Conservation (phyloP, 169 alveolate species). For the Cryptosporidium canis region DNA sequence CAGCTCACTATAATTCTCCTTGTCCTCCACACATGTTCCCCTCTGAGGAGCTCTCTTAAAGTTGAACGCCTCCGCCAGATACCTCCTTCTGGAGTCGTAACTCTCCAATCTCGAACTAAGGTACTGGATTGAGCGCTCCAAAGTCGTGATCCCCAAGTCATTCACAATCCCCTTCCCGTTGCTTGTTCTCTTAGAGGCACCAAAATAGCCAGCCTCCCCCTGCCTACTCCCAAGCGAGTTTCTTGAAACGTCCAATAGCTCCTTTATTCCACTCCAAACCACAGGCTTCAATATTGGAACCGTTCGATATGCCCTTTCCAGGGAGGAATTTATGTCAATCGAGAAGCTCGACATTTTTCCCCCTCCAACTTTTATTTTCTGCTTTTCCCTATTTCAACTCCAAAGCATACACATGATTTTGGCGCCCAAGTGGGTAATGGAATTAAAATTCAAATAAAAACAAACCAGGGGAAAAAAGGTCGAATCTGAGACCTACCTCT, state of each 20-base stretch:
- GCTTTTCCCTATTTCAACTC: neutral
- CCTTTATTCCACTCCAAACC: conserved; percentile 57
- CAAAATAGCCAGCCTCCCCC: conserved; percentile 7
- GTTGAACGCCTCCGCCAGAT: conserved; percentile 30
- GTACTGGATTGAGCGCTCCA: conserved; percentile 40
- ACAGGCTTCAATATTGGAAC: conserved; percentile 57
- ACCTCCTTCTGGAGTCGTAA: conserved; percentile 42
- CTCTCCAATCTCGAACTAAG: conserved; percentile 43
- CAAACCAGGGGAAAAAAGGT: neutral
- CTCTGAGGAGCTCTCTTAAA: conserved; percentile 31
- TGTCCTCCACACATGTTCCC: conserved; percentile 23
- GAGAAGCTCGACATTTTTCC: conserved; percentile 27
- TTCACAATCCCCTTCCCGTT: conserved; percentile 54
- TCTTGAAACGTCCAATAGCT: conserved; percentile 37
- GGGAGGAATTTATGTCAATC: conserved; percentile 43
- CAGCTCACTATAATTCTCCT: neutral
- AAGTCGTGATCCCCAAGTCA: conserved; percentile 39
- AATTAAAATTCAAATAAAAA: neutral
- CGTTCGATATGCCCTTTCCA: conserved; percentile 66
- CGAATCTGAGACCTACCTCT: neutral
- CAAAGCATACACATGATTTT: neutral
- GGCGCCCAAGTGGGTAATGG: conserved; percentile 47
- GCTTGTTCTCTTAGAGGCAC: neutral
- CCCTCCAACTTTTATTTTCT: neutral
- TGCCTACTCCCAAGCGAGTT: conserved; percentile 6